These are phyloP conservation scores for Pachysandra terminalis DNA, from an alignment of 164 flowering plant species.

Conservation along the genomic window DNA sequence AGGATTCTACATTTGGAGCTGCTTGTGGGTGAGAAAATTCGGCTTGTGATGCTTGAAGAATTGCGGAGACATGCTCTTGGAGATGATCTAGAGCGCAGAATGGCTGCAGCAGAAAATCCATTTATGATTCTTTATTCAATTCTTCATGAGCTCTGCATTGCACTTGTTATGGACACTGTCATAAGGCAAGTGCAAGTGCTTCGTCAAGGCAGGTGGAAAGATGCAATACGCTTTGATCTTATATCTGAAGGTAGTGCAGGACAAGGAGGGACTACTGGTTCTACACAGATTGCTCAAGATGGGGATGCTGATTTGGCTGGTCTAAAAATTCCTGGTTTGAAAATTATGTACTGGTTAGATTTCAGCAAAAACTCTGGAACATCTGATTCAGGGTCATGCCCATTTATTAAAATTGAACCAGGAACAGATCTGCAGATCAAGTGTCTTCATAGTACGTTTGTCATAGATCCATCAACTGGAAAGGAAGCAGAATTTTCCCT, in stretches of 20 bases:
- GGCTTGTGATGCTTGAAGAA: conserved; percentile 78
- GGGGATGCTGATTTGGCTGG: conserved; percentile 77
- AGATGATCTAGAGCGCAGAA: conserved; percentile 94
- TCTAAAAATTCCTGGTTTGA: conserved; percentile 80
- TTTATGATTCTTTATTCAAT: conserved; percentile 72
- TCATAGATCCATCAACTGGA: conserved; percentile 76
- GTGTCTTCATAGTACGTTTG: conserved; percentile 80
- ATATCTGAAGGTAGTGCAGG: conserved; percentile 57
- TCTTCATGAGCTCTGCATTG: conserved; percentile 91
- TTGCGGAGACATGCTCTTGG: conserved; percentile 72
- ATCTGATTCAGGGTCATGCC: conserved; percentile 60
- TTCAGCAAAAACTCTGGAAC: conserved; percentile 49
- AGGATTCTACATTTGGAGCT: conserved; percentile 91
- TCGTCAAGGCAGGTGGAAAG: conserved; percentile 92
- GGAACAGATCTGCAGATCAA: conserved; percentile 80
- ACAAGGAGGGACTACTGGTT: conserved; percentile 48
- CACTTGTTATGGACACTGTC: conserved; percentile 92
- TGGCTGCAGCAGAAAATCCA: conserved; percentile 89
- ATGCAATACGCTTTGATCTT: conserved; percentile 91
- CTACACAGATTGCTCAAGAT: conserved; percentile 56
- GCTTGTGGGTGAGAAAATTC: conserved; percentile 91
- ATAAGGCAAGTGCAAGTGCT: conserved; percentile 83
- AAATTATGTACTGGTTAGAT: conserved; percentile 85
- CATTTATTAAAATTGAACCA: conserved; percentile 85
- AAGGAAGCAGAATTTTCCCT: conserved; percentile 84